Evolutionary conservation across 2,329 filamentous ascomycete genomes (phyloP).

Genomic region (Cladobotryum mycophilum): DNA sequence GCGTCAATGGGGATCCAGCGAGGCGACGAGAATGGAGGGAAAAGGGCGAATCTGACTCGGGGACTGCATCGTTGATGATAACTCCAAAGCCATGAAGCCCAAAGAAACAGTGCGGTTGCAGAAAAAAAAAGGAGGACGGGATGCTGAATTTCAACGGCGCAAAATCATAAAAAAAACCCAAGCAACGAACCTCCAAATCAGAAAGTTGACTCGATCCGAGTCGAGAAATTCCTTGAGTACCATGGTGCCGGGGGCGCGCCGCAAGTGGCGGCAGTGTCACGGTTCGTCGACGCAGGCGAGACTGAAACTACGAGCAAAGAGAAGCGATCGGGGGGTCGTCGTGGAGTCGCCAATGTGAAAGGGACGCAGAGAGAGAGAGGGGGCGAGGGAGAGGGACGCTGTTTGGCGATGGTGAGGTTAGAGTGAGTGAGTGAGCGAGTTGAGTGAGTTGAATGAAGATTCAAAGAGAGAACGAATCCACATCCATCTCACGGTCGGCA

Average conservation of each 20-base stretch:
- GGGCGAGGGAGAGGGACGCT: background rate
- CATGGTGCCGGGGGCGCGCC: conserved; percentile 37
- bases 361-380: conserved; percentile 4
- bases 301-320: conserved; percentile 2
- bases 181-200: conserved; percentile 60
- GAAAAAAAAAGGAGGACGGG: conserved; percentile 10
- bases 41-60: background rate
- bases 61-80: conserved; percentile 1
- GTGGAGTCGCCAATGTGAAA: conserved; percentile 7
- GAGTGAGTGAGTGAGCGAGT: conserved; percentile 10
- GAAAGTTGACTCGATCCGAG: conserved; percentile 63
- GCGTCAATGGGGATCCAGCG: conserved; percentile 14
- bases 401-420: conserved; percentile 7
- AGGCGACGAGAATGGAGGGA: conserved; percentile 2
- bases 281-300: conserved; percentile 16
- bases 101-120: conserved; percentile 4
- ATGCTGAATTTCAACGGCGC: conserved; percentile 17
- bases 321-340: conserved; percentile 8
- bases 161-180: background rate
- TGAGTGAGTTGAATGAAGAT: conserved; percentile 19
- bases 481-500: conserved; percentile 14
- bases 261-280: conserved; percentile 27
- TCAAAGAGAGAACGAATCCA: conserved; percentile 19
- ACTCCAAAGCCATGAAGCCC: background rate
- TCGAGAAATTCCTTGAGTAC: conserved; percentile 54